Conservation (phyloP, 164 flowering plant genomes). For the Vitis amurensis region DNA sequence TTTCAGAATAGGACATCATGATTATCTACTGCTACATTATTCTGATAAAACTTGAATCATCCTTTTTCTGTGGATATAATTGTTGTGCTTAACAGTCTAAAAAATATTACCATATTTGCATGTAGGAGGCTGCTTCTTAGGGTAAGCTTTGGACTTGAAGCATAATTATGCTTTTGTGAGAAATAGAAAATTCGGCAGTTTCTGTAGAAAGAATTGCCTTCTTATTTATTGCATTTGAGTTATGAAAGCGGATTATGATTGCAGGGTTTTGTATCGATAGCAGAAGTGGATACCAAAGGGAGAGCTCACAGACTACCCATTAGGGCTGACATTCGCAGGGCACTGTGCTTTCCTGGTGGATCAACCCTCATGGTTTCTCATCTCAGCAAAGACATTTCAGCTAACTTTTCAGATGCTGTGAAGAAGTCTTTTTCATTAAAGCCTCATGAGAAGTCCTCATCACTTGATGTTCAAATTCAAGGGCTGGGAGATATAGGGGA, state of each 20-base stretch:
- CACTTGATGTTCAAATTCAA: conserved; percentile 17
- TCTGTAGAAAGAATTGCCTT: no score
- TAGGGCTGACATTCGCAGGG: conserved; percentile 68
- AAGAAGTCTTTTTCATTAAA: conserved; percentile 17
- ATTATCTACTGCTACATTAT: no score
- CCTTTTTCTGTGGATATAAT: no score
- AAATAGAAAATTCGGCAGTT: not conserved
- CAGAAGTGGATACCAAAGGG: conserved; percentile 74
- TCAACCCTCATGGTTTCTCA: conserved; percentile 89
- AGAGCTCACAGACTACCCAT: conserved; percentile 72
- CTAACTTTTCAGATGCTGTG: conserved; percentile 22
- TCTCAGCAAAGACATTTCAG: conserved; percentile 39
- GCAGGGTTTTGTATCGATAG: conserved; percentile 79
- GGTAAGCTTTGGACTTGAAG: not conserved
- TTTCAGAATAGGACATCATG: no score
- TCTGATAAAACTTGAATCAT: no score
- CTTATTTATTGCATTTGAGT: conserved; percentile 1
- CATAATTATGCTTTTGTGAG: not conserved
- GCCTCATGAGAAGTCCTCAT: conserved; percentile 20
- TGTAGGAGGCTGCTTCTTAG: not conserved
- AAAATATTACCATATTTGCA: not conserved
- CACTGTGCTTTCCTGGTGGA: conserved; percentile 89
- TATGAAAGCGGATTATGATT: conserved; percentile 8
- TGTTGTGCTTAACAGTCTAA: no score
- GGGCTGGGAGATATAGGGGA: conserved; percentile 13